Base-by-base conservation (phyloP, 768 basidiomycete species). In the Phylloporus arenicola region DNA sequence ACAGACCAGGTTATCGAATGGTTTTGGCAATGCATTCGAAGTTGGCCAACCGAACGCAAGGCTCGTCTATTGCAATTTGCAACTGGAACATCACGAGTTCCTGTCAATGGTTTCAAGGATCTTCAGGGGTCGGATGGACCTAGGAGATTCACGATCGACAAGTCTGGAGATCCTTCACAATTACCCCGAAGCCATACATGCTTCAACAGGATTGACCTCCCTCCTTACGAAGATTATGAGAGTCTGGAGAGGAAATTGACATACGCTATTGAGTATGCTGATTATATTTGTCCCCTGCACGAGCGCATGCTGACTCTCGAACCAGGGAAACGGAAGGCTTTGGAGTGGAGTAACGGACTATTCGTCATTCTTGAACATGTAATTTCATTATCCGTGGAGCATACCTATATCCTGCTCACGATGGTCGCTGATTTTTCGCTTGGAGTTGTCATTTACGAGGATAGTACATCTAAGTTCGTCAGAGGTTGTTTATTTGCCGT, bases 101-200 rank as follows among this genome's bases (percentile, higher is more conserved):
- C 92, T 11, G 92, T 92, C 59, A 92, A 92, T 62, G 93, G 92
- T 1, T 95, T 95, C 77, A 93, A 93, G 63, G 92, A 95, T 62
- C 74, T 94, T 7, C 92, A 95, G 70, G 92, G 92, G 9, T 89
- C 88, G 0, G 92, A 96, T 68, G 92, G 92, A 0, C 92, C 93
- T 3, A 74, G 92, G 49, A 73, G 92, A 53, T 96, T 96, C 66
- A 96, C 93, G 11, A 93, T 96, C 53, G 92, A 96, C 70, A 95
- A 95, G 70, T 86, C 85, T 19, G 93, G 93, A 5, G 92, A 95
- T 64, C 86, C 91, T 11, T 81, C 79, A 13, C 89, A 91, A 41
- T 67, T 96, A 43, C 93, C 93, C 3, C 81, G 93, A 64, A 87
- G 85, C 58, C 93, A 95, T 66, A 96, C 92, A 2, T 96, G 93